These are phyloP conservation scores for Starmera amethionina DNA, from an alignment of 805 yeast genomes.

Conservation along the genomic window DNA sequence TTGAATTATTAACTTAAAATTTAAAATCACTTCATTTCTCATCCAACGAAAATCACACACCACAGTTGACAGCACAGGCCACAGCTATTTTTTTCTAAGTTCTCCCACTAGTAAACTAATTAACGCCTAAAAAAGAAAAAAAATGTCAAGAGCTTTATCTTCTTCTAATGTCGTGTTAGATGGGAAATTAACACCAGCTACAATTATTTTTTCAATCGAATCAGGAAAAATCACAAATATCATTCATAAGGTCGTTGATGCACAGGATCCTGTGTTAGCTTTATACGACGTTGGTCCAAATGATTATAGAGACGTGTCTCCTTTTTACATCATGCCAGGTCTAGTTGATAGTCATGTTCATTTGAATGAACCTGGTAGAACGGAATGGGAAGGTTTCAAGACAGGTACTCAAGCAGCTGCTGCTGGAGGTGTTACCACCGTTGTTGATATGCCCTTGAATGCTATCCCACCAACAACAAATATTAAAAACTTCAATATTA, in stretches of 20 bases:
- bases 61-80: too few relatives aligned
- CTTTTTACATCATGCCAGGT: constrained; percentile 73
- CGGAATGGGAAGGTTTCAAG: constrained; percentile 98
- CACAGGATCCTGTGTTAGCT: constrained; percentile 29
- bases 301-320: constrained; percentile 46
- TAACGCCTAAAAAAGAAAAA: neutral
- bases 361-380: constrained; percentile 93
- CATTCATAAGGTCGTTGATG: constrained; percentile 25
- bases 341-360: constrained; percentile 92
- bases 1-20: too few relatives aligned
- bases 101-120: too few relatives aligned
- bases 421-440: constrained; percentile 93
- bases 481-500: constrained; percentile 60
- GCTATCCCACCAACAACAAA: constrained; percentile 95
- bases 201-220: constrained; percentile 47
- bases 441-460: constrained; percentile 91
- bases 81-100: too few relatives aligned
- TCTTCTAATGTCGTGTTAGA: constrained; percentile 49
- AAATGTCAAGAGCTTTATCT: constrained; percentile 53
- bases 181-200: constrained; percentile 42
- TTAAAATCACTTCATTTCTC: too few relatives aligned
- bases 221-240: constrained; percentile 54
- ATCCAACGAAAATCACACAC: too few relatives aligned
- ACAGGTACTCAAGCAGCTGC: constrained; percentile 94
- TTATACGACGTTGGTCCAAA: constrained; percentile 32